phyloP scores from a whole-genome alignment of 768 basidiomycete genomes.

The Lanmaoa pseudosensibilis region DNA sequence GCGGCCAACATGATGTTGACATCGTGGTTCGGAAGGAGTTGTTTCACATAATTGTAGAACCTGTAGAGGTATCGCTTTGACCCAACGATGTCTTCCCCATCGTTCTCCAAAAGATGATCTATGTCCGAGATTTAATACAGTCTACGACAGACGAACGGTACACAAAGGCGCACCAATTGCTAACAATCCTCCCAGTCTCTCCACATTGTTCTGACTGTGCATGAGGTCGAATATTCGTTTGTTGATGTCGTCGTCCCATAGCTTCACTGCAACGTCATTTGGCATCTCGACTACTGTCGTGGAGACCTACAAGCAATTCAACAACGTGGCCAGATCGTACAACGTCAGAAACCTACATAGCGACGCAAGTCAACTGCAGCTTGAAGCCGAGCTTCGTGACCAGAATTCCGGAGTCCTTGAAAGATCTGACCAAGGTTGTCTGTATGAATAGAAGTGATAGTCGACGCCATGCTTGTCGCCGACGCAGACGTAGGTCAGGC shows the following conservation, averaged over 20 bases:
- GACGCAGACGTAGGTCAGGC: constrained; percentile 5
- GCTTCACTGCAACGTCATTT: constrained; percentile 73
- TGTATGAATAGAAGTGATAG: constrained; percentile 52
- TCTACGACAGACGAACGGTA: neutral
- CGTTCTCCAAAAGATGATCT: constrained; percentile 77
- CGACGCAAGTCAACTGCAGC: constrained; percentile 72
- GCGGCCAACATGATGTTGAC: constrained; percentile 93
- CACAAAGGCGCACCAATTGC: constrained; percentile 69
- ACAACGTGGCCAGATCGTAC: constrained; percentile 8
- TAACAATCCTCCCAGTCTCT: constrained; percentile 82
- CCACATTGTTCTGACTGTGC: constrained; percentile 73
- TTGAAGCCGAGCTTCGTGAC: constrained; percentile 61
- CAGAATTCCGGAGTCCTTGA: constrained; percentile 61
- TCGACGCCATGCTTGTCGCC: constrained; percentile 57
- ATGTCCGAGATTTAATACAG: constrained; percentile 7
- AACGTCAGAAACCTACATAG: constrained; percentile 52
- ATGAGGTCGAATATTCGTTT: constrained; percentile 77
- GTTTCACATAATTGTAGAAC: constrained; percentile 91
- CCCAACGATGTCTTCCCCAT: constrained; percentile 79
- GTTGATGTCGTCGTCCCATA: constrained; percentile 87
- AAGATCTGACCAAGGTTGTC: constrained; percentile 71
- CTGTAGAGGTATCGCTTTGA: constrained; percentile 79
- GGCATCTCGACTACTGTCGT: constrained; percentile 77
- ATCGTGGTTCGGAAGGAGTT: constrained; percentile 87
- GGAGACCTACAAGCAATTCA: constrained; percentile 52